phyloP scores from a whole-genome alignment of 352 stramenopile genomes.

The Pseudoperonospora humuli region DNA sequence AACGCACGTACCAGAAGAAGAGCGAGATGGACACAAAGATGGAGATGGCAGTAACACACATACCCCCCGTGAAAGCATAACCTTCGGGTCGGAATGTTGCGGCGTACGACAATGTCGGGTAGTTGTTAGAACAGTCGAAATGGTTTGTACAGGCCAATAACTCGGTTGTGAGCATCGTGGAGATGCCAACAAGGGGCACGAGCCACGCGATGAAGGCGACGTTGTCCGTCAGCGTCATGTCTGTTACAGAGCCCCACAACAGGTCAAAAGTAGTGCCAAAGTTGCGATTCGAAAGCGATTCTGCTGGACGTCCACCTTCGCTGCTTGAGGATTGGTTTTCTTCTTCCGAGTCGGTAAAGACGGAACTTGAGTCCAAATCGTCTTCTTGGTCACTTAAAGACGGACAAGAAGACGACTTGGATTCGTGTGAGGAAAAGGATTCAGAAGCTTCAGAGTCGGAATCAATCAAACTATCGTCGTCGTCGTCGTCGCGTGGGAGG shows the following conservation, averaged over 20 bases:
- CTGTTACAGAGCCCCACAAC: too few species aligned
- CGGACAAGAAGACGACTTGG: too few species aligned
- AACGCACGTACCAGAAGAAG: slow-evolving; percentile 64
- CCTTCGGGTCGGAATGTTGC: slow-evolving; percentile 67
- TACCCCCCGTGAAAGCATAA: slow-evolving; percentile 63
- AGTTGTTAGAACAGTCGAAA: slow-evolving; percentile 65
- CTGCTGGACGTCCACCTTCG: too few species aligned
- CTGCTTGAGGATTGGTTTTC: too few species aligned
- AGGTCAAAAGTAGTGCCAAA: neutral
- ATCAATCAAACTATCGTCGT: too few species aligned
- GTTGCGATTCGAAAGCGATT: too few species aligned
- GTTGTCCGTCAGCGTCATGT: slow-evolving; percentile 35
- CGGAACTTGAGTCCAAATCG: too few species aligned
- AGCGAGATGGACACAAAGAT: slow-evolving; percentile 48
- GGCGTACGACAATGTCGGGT: slow-evolving; percentile 80
- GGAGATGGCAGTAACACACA: slow-evolving; percentile 70
- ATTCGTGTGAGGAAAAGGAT: too few species aligned
- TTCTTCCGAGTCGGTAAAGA: too few species aligned
- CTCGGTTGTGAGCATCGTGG: slow-evolving; percentile 69
- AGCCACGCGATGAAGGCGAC: slow-evolving; percentile 61
- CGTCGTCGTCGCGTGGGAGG: too few species aligned
- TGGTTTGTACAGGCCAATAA: slow-evolving; percentile 57
- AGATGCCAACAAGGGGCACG: slow-evolving; percentile 59
- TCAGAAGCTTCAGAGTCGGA: too few species aligned
- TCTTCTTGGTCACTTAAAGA: too few species aligned